Evolutionary conservation across 1,139 yeast species (phyloP).

Genomic region (Arxiozyma bovina): DNA sequence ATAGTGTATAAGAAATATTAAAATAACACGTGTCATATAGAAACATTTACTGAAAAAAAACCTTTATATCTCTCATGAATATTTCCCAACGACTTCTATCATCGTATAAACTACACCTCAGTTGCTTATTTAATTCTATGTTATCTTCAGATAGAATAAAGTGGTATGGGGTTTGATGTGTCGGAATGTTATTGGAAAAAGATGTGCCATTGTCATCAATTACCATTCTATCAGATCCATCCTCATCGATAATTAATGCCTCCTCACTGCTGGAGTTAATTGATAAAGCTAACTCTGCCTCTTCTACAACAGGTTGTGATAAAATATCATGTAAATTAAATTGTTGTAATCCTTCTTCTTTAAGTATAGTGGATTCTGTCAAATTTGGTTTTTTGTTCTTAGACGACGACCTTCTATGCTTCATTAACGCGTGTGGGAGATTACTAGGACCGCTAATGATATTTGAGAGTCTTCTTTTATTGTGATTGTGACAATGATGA

Average conservation of each 20-base stretch:
- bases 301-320: slow-evolving; percentile 20
- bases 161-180: slow-evolving; percentile 7
- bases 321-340: slow-evolving; percentile 28
- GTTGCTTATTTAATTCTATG: slow-evolving; percentile 15
- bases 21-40: neutral
- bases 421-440: slow-evolving; percentile 4
- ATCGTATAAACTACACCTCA: slow-evolving; percentile 23
- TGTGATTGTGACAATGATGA: neutral
- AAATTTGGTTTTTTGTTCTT: slow-evolving; percentile 25
- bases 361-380: slow-evolving; percentile 26
- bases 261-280: neutral
- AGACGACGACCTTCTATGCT: slow-evolving; percentile 24
- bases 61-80: slow-evolving; percentile 7
- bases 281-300: slow-evolving; percentile 8
- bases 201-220: slow-evolving; percentile 3
- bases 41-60: neutral
- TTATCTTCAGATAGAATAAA: slow-evolving; percentile 27
- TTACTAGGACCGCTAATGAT: neutral
- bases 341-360: slow-evolving; percentile 30
- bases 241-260: slow-evolving; percentile 5
- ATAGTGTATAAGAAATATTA: neutral
- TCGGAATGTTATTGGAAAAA: slow-evolving; percentile 6
- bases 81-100: slow-evolving; percentile 17
- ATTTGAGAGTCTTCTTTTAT: neutral
- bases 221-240: slow-evolving; percentile 6